phyloP scores from a whole-genome alignment of 2,329 filamentous ascomycete genomes.

The Venturia asperata region DNA sequence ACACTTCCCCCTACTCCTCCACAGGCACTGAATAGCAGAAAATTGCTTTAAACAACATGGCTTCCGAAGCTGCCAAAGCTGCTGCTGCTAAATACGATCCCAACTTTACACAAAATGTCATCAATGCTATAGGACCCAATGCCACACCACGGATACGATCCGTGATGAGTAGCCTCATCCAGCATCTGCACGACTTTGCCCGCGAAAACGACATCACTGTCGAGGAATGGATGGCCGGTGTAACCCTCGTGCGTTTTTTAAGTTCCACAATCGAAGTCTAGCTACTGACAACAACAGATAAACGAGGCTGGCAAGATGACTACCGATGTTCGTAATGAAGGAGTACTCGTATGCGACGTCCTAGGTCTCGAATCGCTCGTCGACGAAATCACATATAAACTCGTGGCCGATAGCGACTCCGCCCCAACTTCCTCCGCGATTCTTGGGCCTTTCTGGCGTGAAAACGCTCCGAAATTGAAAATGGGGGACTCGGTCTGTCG shows the following conservation, averaged over 20 bases:
- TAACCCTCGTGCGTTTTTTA: slow-evolving; percentile 35
- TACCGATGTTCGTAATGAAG: slow-evolving; percentile 55
- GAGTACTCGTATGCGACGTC: slow-evolving; percentile 53
- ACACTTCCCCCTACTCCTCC: background rate
- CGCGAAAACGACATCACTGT: slow-evolving; percentile 52
- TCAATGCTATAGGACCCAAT: slow-evolving; percentile 32
- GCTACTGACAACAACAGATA: slow-evolving; percentile 32
- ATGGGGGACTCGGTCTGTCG: slow-evolving; percentile 62
- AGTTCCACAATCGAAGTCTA: background rate
- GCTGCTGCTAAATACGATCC: slow-evolving; percentile 24
- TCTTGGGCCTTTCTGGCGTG: slow-evolving; percentile 77
- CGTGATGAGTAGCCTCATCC: slow-evolving; percentile 45
- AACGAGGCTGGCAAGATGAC: slow-evolving; percentile 59
- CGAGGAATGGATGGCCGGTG: slow-evolving; percentile 52
- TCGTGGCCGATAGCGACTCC: slow-evolving; percentile 44
- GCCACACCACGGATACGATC: slow-evolving; percentile 28
- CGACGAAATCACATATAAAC: slow-evolving; percentile 71
- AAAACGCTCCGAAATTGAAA: slow-evolving; percentile 60
- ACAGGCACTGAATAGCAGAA: background rate
- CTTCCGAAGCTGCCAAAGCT: slow-evolving; percentile 2
- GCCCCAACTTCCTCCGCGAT: slow-evolving; percentile 66
- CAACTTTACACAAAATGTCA: slow-evolving; percentile 32
- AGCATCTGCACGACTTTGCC: slow-evolving; percentile 53
- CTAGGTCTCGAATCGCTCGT: slow-evolving; percentile 56
- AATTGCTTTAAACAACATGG: background rate